Conservation (phyloP, 768 basidiomycete species). For the Hydnum rufescens region DNA sequence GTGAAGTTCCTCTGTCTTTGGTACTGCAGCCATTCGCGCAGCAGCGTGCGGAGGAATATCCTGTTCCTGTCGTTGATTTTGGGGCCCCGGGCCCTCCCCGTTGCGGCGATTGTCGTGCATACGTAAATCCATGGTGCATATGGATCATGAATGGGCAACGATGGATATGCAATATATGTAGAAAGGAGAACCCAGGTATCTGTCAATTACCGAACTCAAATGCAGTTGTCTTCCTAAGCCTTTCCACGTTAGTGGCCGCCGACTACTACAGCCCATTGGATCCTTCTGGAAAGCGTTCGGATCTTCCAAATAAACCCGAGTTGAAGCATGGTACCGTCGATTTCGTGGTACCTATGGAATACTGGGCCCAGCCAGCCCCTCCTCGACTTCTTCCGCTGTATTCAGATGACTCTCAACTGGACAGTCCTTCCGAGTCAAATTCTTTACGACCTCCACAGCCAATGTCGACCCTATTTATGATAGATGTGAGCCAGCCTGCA, state of each 20-base stretch:
- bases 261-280: slow-evolving; percentile 79
- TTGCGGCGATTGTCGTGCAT: slow-evolving; percentile 68
- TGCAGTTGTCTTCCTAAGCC: background rate
- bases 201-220: background rate
- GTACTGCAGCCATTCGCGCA: slow-evolving; percentile 83
- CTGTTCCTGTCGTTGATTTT: slow-evolving; percentile 56
- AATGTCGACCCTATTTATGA: slow-evolving; percentile 62
- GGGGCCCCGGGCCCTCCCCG: slow-evolving; percentile 59
- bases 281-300: slow-evolving; percentile 52
- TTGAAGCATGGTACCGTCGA: slow-evolving; percentile 83
- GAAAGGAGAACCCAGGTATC: slow-evolving; percentile 66
- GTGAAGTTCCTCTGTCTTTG: slow-evolving; percentile 67
- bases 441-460: slow-evolving; percentile 27
- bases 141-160: slow-evolving; percentile 66
- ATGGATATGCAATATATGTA: slow-evolving; percentile 89
- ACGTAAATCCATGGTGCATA: slow-evolving; percentile 84
- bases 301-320: slow-evolving; percentile 68
- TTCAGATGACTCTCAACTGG: slow-evolving; percentile 13
- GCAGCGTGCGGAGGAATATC: slow-evolving; percentile 55
- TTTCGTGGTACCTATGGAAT: slow-evolving; percentile 61
- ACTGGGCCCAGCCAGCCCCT: slow-evolving; percentile 59
- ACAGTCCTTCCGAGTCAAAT: background rate
- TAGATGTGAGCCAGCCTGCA: slow-evolving; percentile 64
- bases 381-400: slow-evolving; percentile 31
- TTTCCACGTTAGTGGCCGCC: slow-evolving; percentile 34